Percentiles rank a stretch among this genome's conserved stretches.
phyloP scores from a whole-genome alignment of 2,329 filamentous ascomycete genomes.

The Fusarium aywerte region DNA sequence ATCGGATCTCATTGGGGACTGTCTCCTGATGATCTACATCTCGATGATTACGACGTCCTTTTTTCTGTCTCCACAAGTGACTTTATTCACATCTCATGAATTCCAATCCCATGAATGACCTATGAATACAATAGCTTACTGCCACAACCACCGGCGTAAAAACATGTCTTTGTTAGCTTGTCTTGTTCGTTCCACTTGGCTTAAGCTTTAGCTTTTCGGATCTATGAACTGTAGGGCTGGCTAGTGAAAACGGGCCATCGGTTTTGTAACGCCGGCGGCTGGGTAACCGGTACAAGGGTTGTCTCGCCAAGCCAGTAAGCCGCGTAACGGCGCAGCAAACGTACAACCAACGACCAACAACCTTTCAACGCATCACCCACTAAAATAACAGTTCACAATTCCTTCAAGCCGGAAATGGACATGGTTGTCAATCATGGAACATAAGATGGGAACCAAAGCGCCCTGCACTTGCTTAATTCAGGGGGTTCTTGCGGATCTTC shows the following conservation, averaged over 20 bases:
- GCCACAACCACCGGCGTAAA: background rate
- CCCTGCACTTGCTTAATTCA: background rate
- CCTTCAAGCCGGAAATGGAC: background rate
- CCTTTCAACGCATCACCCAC: background rate
- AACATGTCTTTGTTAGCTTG: background rate
- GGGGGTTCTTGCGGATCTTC: background rate
- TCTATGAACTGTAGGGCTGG: background rate
- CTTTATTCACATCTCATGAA: background rate
- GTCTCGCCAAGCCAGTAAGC: background rate
- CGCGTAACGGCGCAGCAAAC: background rate
- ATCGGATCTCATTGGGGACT: background rate
- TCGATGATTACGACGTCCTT: background rate
- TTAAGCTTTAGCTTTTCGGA: background rate
- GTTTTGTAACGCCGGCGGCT: constrained; percentile 3
- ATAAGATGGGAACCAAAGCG: background rate
- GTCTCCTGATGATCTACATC: constrained; percentile 11
- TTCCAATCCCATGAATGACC: background rate
- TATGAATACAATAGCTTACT: background rate
- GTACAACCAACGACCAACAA: background rate
- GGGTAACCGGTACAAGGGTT: background rate
- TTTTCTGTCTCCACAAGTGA: background rate
- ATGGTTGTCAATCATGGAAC: background rate
- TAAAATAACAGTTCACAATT: background rate
- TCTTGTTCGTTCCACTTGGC: too few species aligned
- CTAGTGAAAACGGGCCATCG: background rate